Percentiles rank a stretch among this genome's conserved stretches.
phyloP scores from a whole-genome alignment of 1,284 basidiomycete species.

The Agroathelia rolfsii region DNA sequence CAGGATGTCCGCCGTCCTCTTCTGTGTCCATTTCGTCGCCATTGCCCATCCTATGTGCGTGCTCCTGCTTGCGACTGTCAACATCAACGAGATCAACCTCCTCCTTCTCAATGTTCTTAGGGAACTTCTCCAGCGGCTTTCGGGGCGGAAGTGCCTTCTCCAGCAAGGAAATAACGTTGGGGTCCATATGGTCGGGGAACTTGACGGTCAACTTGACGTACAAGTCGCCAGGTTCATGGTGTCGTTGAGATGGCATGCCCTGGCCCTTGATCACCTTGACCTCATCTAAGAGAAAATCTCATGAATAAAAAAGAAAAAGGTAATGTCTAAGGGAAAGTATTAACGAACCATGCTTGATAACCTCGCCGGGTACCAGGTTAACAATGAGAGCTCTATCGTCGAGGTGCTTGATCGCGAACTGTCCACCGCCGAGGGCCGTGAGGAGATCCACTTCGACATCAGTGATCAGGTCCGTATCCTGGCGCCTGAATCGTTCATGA shows the following conservation, averaged over 20 bases:
- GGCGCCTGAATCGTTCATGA: conserved; percentile 85
- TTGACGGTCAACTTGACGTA: conserved; percentile 82
- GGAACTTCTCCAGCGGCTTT: conserved; percentile 57
- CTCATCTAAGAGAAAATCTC: conserved; percentile 45
- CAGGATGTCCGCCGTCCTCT: conserved; percentile 56
- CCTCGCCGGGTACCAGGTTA: conserved; percentile 81
- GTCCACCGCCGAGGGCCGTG: conserved; percentile 89
- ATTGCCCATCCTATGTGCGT: conserved; percentile 38
- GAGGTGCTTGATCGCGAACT: conserved; percentile 86
- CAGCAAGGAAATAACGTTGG: conserved; percentile 61
- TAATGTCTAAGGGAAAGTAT: conserved; percentile 3
- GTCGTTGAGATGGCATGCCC: conserved; percentile 97
- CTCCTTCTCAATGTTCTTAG: conserved; percentile 66
- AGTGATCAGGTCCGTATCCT: conserved; percentile 85
- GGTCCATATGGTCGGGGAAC: conserved; percentile 83
- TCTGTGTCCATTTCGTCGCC: conserved; percentile 84
- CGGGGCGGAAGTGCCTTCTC: conserved; percentile 86
- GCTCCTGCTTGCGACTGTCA: conserved; percentile 73
- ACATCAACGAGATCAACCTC: conserved; percentile 83
- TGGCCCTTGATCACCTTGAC: conserved; percentile 89
- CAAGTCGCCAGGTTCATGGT: conserved; percentile 94
- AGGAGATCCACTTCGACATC: conserved; percentile 90
- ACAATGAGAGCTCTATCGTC: conserved; percentile 88
- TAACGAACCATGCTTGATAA: conserved; percentile 85
- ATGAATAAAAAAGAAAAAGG: conserved; percentile 9